Evolutionary conservation across 2,329 filamentous ascomycete species (phyloP), one percentile per base, ranked within the genome.

Genomic region (Acarospora socialis): DNA sequence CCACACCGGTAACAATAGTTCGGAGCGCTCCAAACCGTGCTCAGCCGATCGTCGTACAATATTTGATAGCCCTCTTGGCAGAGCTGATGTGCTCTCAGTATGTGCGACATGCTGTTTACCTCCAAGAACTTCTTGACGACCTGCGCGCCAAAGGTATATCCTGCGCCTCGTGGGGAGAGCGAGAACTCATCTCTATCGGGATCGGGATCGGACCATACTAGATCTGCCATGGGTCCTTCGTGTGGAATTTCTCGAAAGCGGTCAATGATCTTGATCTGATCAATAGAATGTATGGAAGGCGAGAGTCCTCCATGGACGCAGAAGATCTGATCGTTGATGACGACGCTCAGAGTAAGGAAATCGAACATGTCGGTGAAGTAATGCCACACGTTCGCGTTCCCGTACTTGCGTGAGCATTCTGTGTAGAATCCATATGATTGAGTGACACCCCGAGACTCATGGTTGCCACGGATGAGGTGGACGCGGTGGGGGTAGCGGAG

Each of bases 281-380:
- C 90, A 52, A 98, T 94, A 26, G 82, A 92, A 59, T 98, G 90
- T 53, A 98, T 95, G 18, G 80, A 86, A 1, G 81, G 81, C 1
- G 80, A 86, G 13, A 90, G 68, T 14, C 81, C 90, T 53, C 90
- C 90, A 55, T 98, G 90, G 5, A 98, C 90, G 56, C 90, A 98
- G 56, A 98, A 98, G 44, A 98, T 98, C 56, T 95, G 82, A 56
- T 98, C 81, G 55, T 95, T 92, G 53, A 98, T 98, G 42, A 98
- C 87, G 39, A 95, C 92, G 47, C 82, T 92, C 35, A 98, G 65
- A 5, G 87, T 95, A 42, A 98, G 67, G 56, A 92, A 98, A 60
- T 98, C 90, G 59, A 98, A 98, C 86, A 98, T 95, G 61, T 98
- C 90, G 43, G 90, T 98, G 54, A 98, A 98, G 56, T 95, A 90